These are phyloP conservation scores for Datura wrightii DNA, from an alignment of 257 asterid genomes.

Conservation along the genomic window DNA sequence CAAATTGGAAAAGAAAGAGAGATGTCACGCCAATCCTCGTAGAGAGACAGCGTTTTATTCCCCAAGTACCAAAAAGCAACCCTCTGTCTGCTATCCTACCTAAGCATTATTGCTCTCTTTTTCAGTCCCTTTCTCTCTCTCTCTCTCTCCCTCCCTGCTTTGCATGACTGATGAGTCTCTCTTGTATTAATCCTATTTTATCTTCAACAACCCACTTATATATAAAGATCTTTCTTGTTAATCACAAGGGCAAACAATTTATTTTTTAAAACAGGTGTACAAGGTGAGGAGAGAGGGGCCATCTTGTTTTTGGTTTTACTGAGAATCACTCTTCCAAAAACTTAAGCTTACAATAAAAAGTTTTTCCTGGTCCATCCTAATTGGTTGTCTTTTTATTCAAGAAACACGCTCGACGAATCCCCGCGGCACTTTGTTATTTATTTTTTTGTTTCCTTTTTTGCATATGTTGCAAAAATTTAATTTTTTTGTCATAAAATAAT, in stretches of 20 bases:
- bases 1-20: constrained; percentile 28
- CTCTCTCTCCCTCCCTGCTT: constrained; percentile 24
- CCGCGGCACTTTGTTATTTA: background rate
- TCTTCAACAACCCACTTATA: constrained; percentile 45
- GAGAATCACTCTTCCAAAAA: background rate
- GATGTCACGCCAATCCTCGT: constrained; percentile 57
- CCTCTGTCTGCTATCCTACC: constrained; percentile 59
- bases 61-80: constrained; percentile 57
- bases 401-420: background rate
- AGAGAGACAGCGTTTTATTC: constrained; percentile 56
- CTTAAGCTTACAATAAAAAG: background rate
- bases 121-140: constrained; percentile 32
- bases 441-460: too few species aligned
- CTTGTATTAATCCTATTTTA: constrained; percentile 32
- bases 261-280: too few species aligned
- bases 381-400: background rate
- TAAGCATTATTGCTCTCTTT: constrained; percentile 40
- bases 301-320: too few species aligned
- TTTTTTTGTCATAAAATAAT: too few species aligned
- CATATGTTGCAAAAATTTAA: background rate
- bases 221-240: constrained; percentile 42
- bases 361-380: background rate
- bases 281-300: too few species aligned
- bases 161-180: constrained; percentile 6
- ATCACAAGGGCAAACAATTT: background rate